These are phyloP conservation scores for Cochliopodium minus DNA, from an alignment of 208 protist species.

Conservation along the genomic window DNA sequence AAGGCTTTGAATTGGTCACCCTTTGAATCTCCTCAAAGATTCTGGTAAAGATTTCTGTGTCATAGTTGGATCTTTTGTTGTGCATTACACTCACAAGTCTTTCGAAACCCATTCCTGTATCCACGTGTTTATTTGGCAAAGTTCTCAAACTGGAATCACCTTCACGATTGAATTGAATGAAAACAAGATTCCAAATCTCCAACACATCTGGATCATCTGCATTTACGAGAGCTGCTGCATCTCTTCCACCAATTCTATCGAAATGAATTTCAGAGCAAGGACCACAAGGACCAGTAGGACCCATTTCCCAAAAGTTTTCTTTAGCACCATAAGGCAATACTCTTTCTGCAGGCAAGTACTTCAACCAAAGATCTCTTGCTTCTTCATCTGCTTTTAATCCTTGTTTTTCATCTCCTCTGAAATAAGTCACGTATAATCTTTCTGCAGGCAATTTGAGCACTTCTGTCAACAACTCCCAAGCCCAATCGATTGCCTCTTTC, in stretches of 20 bases:
- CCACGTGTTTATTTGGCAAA: slow-evolving; percentile 77
- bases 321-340: slow-evolving; percentile 74
- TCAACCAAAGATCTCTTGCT: slow-evolving; percentile 67
- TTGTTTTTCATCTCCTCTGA: slow-evolving; percentile 68
- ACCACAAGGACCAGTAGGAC: slow-evolving; percentile 88
- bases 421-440: slow-evolving; percentile 95
- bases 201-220: slow-evolving; percentile 91
- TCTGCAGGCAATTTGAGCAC: slow-evolving; percentile 73
- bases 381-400: slow-evolving; percentile 70
- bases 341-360: slow-evolving; percentile 60
- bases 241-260: slow-evolving; percentile 82
- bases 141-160: slow-evolving; percentile 49
- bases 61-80: slow-evolving; percentile 88
- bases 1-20: slow-evolving; percentile 60
- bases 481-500: slow-evolving; percentile 82
- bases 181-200: slow-evolving; percentile 98
- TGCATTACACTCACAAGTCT: slow-evolving; percentile 87
- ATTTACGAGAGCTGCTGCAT: slow-evolving; percentile 87
- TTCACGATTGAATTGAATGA: slow-evolving; percentile 93
- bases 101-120: slow-evolving; percentile 96
- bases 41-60: slow-evolving; percentile 89
- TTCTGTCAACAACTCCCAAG: slow-evolving; percentile 86
- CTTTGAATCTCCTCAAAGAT: slow-evolving; percentile 87
- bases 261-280: slow-evolving; percentile 96
- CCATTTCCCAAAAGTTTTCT: slow-evolving; percentile 99